A percentile compares a stretch with the other conserved stretches of the same genome.
These are phyloP conservation scores for Didymella segeticola DNA, from an alignment of 2,329 filamentous ascomycete species.

Conservation along the genomic window DNA sequence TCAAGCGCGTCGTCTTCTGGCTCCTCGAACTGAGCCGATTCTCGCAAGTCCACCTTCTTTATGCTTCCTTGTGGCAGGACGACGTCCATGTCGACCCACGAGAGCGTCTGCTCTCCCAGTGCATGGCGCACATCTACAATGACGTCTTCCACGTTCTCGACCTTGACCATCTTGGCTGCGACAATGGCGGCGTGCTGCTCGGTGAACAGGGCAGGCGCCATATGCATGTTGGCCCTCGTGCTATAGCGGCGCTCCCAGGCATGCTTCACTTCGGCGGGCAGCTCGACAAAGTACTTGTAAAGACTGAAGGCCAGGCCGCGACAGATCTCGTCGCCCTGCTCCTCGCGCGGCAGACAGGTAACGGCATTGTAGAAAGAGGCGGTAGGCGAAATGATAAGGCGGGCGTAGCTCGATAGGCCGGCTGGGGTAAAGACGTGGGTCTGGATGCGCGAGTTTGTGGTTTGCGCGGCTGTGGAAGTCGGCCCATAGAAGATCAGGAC, in stretches of 20 bases:
- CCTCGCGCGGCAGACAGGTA: conserved; percentile 86
- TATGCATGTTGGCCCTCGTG: conserved; percentile 64
- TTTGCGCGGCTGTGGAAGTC: conserved; percentile 85
- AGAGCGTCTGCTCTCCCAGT: conserved; percentile 80
- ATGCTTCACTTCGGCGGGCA: conserved; percentile 77
- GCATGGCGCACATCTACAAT: conserved; percentile 76
- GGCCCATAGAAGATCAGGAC: conserved; percentile 92
- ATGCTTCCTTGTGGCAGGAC: conserved; percentile 82
- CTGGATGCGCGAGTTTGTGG: conserved; percentile 92
- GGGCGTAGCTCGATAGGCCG: conserved; percentile 87
- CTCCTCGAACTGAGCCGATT: conserved; percentile 67
- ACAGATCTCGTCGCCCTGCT: conserved; percentile 93
- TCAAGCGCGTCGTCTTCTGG: conserved; percentile 70
- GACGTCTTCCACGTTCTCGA: conserved; percentile 77
- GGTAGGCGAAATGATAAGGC: conserved; percentile 90
- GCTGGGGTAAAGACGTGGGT: conserved; percentile 89
- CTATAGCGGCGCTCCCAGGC: conserved; percentile 66
- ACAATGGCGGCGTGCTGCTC: conserved; percentile 93
- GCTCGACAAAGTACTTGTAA: conserved; percentile 91
- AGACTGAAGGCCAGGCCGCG: conserved; percentile 90
- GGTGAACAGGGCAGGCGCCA: conserved; percentile 75
- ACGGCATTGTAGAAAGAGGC: conserved; percentile 92
- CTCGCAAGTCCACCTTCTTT: conserved; percentile 46
- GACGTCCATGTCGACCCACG: conserved; percentile 86
- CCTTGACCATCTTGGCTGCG: conserved; percentile 81